Percentiles rank a stretch among this genome's conserved stretches.
phyloP scores from a whole-genome alignment of 768 basidiomycete species.

The Clitopilus passeckerianus region DNA sequence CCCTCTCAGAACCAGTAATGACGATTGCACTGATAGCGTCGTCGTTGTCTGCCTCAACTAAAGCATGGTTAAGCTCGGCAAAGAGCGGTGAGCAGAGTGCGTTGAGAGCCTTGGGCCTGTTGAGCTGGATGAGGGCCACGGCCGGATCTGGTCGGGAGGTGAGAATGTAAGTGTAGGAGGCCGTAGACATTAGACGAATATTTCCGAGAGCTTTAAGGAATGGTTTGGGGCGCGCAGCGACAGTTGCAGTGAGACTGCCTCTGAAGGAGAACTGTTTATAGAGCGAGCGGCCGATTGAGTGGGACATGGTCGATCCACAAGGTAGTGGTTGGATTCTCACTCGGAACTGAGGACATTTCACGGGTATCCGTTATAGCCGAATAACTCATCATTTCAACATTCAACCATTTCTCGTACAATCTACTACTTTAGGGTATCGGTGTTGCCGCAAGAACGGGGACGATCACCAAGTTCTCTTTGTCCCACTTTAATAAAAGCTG shows the following conservation, averaged over 20 bases:
- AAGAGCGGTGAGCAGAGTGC: slow-evolving; percentile 82
- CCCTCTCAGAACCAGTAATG: slow-evolving; percentile 86
- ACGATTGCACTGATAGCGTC: slow-evolving; percentile 77
- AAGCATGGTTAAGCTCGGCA: slow-evolving; percentile 72
- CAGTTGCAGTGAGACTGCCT: neutral
- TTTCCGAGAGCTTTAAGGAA: slow-evolving; percentile 8
- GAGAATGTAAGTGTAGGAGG: slow-evolving; percentile 66
- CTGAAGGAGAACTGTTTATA: slow-evolving; percentile 11
- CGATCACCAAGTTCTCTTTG: slow-evolving; percentile 43
- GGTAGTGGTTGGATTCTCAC: neutral
- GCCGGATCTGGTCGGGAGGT: slow-evolving; percentile 62
- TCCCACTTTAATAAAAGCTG: slow-evolving; percentile 42
- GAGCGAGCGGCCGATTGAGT: slow-evolving; percentile 14
- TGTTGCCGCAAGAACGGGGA: slow-evolving; percentile 38
- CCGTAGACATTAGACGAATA: slow-evolving; percentile 45
- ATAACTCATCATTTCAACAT: neutral
- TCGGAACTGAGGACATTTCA: neutral
- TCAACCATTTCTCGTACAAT: slow-evolving; percentile 28
- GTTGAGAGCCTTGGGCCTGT: slow-evolving; percentile 87
- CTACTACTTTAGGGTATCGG: slow-evolving; percentile 35
- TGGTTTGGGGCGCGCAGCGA: slow-evolving; percentile 6
- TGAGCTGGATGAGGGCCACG: slow-evolving; percentile 79
- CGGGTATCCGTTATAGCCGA: neutral
- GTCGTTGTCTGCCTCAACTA: slow-evolving; percentile 69
- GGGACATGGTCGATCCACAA: slow-evolving; percentile 13